Evolutionary conservation across 352 stramenopile genomes (phyloP), one percentile per base, ranked within the genome.

Genomic region (Phytophthora rubi): DNA sequence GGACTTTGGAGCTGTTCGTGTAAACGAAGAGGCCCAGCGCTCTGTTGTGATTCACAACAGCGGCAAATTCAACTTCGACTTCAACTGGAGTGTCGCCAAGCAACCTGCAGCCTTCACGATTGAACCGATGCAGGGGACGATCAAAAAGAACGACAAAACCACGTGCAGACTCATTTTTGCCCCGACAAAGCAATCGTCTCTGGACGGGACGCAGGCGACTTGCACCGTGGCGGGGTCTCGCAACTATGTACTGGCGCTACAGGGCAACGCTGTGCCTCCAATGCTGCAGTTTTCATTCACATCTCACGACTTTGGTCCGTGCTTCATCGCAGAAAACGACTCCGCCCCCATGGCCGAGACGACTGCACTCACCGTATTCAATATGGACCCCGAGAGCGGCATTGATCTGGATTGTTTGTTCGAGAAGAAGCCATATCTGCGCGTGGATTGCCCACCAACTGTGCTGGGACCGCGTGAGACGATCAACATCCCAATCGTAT

Each of bases 31-130:
- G 65, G 68, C 80, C 1, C 60, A 80, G 4, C 89, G 88, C 10
- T 79, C 64, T 0, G 70, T 98, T 3, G 76, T 86, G 42, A 92
- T 98, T 51, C 76, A 93, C 51, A 98, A 98, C 73, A 82, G 72
- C 1, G 95, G 95, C 37, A 98, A 98, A 65, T 98, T 98, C 72
- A 98, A 97, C 70, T 98, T 98, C 68, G 95, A 98, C 47, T 98
- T 98, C 62, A 84, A 85, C 28, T 97, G 93, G 85, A 89, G 59
- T 58, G 70, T 83, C 44, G 53, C 60, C 8, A 81, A 79, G 54
- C 70, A 77, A n/a, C 65, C 75, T 8, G 51, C 83, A 6, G 76
- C 77, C 21, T 67, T 95, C 12, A 68, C 66, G 3, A 85, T 96
- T 65, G 82, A 94, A 33, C 88, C 91, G 9, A 80, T 82, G 57